Conservation (phyloP, 2,329 filamentous ascomycete species). For the Fusarium circinatum region DNA sequence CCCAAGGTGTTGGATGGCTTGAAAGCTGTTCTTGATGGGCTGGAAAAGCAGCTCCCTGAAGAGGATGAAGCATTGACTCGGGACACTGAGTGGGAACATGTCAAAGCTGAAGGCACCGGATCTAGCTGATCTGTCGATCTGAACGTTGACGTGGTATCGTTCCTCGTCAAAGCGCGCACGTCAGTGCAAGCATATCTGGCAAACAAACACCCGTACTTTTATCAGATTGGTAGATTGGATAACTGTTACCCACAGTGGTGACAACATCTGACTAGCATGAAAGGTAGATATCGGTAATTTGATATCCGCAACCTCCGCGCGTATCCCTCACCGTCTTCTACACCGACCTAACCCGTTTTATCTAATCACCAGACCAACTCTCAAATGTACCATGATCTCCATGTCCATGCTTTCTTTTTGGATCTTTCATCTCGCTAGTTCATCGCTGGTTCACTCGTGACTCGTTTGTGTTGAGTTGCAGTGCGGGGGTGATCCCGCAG, state of each 20-base stretch:
- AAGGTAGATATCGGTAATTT: neutral
- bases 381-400: neutral
- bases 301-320: neutral
- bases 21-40: conserved; percentile 11
- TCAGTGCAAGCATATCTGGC: neutral
- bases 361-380: neutral
- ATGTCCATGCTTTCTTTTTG: neutral
- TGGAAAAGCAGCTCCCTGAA: conserved; percentile 17
- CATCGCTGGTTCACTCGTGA: neutral
- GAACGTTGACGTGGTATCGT: neutral
- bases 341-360: neutral
- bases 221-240: neutral
- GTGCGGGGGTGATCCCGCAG: conserved; percentile 23
- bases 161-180: neutral
- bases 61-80: neutral
- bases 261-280: neutral
- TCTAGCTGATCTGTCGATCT: neutral
- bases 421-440: neutral
- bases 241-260: neutral
- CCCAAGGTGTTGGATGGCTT: conserved; percentile 20
- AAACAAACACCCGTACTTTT: neutral
- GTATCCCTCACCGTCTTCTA: neutral
- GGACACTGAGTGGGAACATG: neutral
- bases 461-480: neutral
- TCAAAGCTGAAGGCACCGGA: neutral